A percentile compares a stretch with the other conserved stretches of the same genome.
Conservation (phyloP, 75 land plant genomes). For the Selaginella moellendorffii region DNA sequence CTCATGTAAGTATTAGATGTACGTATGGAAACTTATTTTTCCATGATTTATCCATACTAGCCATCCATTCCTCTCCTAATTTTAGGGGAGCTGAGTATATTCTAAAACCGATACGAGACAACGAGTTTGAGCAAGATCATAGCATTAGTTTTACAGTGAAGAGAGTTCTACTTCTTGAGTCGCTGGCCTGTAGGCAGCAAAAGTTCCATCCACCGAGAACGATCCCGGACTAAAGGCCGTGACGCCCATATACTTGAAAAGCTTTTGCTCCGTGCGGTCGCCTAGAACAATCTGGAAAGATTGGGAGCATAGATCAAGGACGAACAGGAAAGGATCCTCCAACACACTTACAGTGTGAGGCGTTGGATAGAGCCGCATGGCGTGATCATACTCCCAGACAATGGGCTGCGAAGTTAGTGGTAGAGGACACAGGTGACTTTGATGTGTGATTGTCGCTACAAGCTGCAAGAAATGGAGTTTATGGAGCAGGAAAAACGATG, state of each 20-base stretch:
- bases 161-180: slow-evolving; percentile 81
- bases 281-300: slow-evolving; percentile 64
- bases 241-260: slow-evolving; percentile 71
- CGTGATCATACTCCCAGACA: slow-evolving; percentile 95
- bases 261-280: slow-evolving; percentile 75
- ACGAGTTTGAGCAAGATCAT: too few species aligned
- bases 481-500: neutral
- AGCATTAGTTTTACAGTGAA: neutral
- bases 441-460: slow-evolving; percentile 88
- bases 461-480: slow-evolving; percentile 36
- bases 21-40: too few species aligned
- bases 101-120: too few species aligned
- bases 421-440: slow-evolving; percentile 97
- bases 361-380: slow-evolving; percentile 72
- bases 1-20: too few species aligned
- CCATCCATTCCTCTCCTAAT: too few species aligned
- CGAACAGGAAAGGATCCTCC: neutral
- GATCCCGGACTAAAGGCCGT: slow-evolving; percentile 98
- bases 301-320: neutral
- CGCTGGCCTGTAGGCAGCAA: slow-evolving; percentile 86
- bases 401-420: slow-evolving; percentile 88
- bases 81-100: too few species aligned
- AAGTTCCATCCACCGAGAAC: slow-evolving; percentile 77
- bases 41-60: too few species aligned
- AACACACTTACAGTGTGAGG: slow-evolving; percentile 71